Conservation (phyloP, 257 asterid genomes). For the Ocimum tenuiflorum region DNA sequence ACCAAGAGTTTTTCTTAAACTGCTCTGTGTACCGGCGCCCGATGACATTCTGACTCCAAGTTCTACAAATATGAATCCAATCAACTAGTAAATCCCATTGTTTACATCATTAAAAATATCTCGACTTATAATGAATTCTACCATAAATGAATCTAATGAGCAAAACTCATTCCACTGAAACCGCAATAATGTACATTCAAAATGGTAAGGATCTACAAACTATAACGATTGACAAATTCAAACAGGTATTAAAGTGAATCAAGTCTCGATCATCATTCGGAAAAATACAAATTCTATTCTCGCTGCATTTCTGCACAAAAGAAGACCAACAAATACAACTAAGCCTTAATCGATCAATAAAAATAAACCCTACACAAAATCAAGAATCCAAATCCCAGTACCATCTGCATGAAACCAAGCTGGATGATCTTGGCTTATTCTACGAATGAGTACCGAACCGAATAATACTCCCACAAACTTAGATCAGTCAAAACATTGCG, state of each 20-base stretch:
- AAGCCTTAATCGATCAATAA: slow-evolving; percentile 1
- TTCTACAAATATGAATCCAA: slow-evolving; percentile 23
- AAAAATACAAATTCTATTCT: not conserved
- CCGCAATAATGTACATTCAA: not conserved
- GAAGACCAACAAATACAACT: slow-evolving; percentile 13
- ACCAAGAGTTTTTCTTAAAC: slow-evolving; percentile 90
- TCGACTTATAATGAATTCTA: slow-evolving; percentile 9
- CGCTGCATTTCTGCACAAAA: not conserved
- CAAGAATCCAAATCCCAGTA: slow-evolving; percentile 14
- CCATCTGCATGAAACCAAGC: slow-evolving; percentile 11
- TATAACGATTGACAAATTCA: slow-evolving; percentile 3
- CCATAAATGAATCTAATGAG: slow-evolving; percentile 14
- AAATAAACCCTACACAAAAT: slow-evolving; percentile 1
- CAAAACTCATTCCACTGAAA: slow-evolving; percentile 16
- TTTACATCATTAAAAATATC: slow-evolving; percentile 21
- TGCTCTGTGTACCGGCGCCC: slow-evolving; percentile 73
- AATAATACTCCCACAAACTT: not conserved
- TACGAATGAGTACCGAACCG: slow-evolving; percentile 3
- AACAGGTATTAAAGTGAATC: not conserved
- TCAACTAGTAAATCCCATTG: slow-evolving; percentile 4
- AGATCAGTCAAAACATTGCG: not conserved
- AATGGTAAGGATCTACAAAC: not conserved
- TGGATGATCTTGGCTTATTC: slow-evolving; percentile 13
- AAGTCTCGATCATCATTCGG: not conserved
- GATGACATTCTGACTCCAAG: slow-evolving; percentile 68